Base-by-base conservation (phyloP, 2,329 filamentous ascomycete species). In the Neonectria faginata region DNA sequence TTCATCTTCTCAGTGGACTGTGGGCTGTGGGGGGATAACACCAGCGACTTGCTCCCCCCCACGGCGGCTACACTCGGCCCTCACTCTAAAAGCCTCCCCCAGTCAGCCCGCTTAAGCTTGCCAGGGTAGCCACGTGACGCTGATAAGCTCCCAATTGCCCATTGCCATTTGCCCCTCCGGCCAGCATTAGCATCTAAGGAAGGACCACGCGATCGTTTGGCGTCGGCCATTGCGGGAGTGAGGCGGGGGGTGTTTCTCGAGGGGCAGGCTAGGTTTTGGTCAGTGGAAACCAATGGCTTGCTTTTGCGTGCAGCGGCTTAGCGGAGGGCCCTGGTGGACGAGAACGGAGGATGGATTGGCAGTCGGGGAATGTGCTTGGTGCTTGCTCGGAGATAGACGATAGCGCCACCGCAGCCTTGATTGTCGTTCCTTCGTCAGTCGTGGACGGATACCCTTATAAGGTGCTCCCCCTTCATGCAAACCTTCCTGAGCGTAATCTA, bases 41-140 rank as follows among this genome's bases (percentile, higher is more conserved):
- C 31, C 22, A 57, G 22, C 47, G 50, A 39, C 20, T 44, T 55
- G 57, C 51, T 58, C 59, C 50, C 64, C 64, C 61, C 66, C 66
- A 66, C 63, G 62, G 64, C 72, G 72, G 72, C 72, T 74, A 74
- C 68, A 67, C 68, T 71, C 72, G 72, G 72, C 70, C 62, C 64
- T 67, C 50, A 60, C 51, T 36, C 55, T 41, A 57, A 39, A 55
- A 48, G 22, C 42, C 55, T 53, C 52, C 55, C 55, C 60, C 42
- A 33, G 31, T 12, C 31, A 33, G 33, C 55, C 52, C 52, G 50
- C 45, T 50, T 52, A 59, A 58, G 44, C 39, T 45, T 56, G 48
- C 50, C 44, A 54, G 44, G 57, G 59, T 50, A 54, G 63, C 72
- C 65, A 74, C 72, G 72, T 74, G 72, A 74, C 66, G 60, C 52